Percentiles rank a stretch among this genome's conserved stretches.
Evolutionary conservation across 2,329 filamentous ascomycete genomes (phyloP).

Genomic region (Neocatenulostroma microsporum): DNA sequence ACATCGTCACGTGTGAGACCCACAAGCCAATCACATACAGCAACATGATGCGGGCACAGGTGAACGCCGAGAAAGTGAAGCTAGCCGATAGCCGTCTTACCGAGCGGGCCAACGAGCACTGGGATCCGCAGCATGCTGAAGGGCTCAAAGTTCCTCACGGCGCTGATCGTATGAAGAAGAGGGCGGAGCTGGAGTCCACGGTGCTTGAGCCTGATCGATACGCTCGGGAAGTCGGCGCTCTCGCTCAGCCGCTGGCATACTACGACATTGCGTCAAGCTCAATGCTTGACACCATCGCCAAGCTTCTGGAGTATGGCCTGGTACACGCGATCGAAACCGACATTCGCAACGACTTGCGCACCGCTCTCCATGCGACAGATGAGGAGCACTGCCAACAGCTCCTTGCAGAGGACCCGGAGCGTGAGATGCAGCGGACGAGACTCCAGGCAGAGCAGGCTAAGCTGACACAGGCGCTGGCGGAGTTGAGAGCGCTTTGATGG

Average conservation of each 20-base stretch:
- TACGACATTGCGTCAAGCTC: conserved; percentile 59
- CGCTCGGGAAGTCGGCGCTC: conserved; percentile 52
- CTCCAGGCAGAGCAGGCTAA: conserved; percentile 24
- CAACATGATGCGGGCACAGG: not conserved
- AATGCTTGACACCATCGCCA: conserved; percentile 50
- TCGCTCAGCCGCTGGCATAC: conserved; percentile 59
- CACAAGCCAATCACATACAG: conserved; percentile 29
- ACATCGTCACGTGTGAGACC: conserved; percentile 28
- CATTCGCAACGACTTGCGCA: conserved; percentile 6
- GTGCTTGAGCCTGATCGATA: conserved; percentile 52
- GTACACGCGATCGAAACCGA: conserved; percentile 11
- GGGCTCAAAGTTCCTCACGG: conserved; percentile 15
- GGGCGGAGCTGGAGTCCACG: conserved; percentile 25
- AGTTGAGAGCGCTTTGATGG: too few species aligned
- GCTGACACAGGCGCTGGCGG: conserved; percentile 24
- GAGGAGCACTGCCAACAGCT: conserved; percentile 20
- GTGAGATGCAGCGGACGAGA: conserved; percentile 19
- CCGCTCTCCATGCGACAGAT: conserved; percentile 11
- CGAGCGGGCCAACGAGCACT: conserved; percentile 23
- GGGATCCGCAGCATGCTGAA: conserved; percentile 15
- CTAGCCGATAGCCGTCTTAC: conserved; percentile 24
- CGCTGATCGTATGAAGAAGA: conserved; percentile 1
- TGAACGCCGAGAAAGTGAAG: conserved; percentile 8
- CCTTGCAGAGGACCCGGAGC: conserved; percentile 29
- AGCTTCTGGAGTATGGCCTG: conserved; percentile 18